Base-by-base conservation (phyloP, 2,329 filamentous ascomycete species). In the Diaporthe citriasiana region DNA sequence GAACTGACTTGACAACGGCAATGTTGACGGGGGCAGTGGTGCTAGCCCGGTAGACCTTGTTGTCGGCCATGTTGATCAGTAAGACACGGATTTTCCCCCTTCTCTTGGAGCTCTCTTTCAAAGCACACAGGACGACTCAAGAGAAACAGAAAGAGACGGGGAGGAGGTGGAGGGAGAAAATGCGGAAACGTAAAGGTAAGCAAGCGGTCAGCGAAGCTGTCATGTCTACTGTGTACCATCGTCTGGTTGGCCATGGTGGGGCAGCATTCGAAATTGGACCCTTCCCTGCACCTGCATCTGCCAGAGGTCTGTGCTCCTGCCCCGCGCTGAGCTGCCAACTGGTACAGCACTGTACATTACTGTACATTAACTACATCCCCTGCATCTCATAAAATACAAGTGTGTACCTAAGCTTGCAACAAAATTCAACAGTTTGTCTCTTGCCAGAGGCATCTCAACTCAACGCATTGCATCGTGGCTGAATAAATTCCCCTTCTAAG, bases 21-120 rank as follows among this genome's bases (percentile, higher is more conserved):
- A 98, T 98, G 88, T 98, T 98, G 82, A 98, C 96, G 19, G 96
- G 97, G 53, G 97, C 97, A 77, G 95, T 98, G 74, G 97, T 98
- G 87, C 94, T 98, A 79, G 97, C 94, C 80, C 95, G 93, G 87
- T 97, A 95, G 80, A 98, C 89, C 73, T 87, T 88, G 70, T 80
- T 84, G 78, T 87, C 87, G 42, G 86, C 83, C 87, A 88, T 88
- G 15, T 69, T 71, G 53, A 57, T 50, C 40, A 38, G 38, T 51
- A 40, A 33, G n/a, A 51, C 45, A 19, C 27, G 47, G 27, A 50
- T 45, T 33, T 12, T 76, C 6, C 70, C 13, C 22, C 19, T 65
- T 30, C 7, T 6, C 27, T 65, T 35, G 25, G 40, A 33, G 1
- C 40, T 47, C 40, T 47, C 22, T 65, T 10, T 35, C 19, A 25